Evolutionary conservation across 805 yeast genomes (phyloP).

Genomic region (Candida boleticola): DNA sequence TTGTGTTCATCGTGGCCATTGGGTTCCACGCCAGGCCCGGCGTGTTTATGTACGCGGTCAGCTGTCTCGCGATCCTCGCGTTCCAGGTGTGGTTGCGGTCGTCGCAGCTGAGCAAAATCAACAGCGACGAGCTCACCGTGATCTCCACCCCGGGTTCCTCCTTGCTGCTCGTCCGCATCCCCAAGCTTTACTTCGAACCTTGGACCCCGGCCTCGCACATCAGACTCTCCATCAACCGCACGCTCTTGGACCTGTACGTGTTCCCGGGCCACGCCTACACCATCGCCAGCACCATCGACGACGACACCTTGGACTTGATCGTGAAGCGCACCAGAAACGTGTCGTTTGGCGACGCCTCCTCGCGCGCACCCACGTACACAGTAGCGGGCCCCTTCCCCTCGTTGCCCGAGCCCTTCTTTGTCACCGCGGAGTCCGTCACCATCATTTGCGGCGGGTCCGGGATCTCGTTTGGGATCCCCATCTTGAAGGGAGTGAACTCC

Average conservation of each 20-base stretch:
- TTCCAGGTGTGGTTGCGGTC: slow-evolving; percentile 38
- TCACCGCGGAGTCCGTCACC: slow-evolving; percentile 47
- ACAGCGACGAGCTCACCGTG: slow-evolving; percentile 14
- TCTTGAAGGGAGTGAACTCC: slow-evolving; percentile 36
- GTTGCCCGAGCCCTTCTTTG: slow-evolving; percentile 42
- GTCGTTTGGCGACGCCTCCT: slow-evolving; percentile 1
- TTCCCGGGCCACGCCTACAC: slow-evolving; percentile 71
- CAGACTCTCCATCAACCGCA: slow-evolving; percentile 41
- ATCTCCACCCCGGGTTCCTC: slow-evolving; percentile 13
- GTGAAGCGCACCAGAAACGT: slow-evolving; percentile 36
- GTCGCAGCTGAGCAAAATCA: slow-evolving; percentile 9
- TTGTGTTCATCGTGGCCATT: slow-evolving; percentile 43
- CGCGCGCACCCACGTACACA: background rate
- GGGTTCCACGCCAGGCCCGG: slow-evolving; percentile 72
- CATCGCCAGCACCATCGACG: slow-evolving; percentile 45
- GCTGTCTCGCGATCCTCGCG: slow-evolving; percentile 26
- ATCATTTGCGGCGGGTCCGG: slow-evolving; percentile 76
- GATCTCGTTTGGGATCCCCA: slow-evolving; percentile 58
- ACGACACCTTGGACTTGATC: slow-evolving; percentile 41
- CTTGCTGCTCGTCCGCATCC: slow-evolving; percentile 20
- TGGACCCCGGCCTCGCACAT: slow-evolving; percentile 58
- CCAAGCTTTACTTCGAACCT: slow-evolving; percentile 13
- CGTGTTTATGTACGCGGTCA: slow-evolving; percentile 36
- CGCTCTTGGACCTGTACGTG: slow-evolving; percentile 34
- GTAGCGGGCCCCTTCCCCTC: slow-evolving; percentile 40